Conservation (phyloP, 495 filamentous ascomycete genomes). For the Hypoxylon subgilvum region DNA sequence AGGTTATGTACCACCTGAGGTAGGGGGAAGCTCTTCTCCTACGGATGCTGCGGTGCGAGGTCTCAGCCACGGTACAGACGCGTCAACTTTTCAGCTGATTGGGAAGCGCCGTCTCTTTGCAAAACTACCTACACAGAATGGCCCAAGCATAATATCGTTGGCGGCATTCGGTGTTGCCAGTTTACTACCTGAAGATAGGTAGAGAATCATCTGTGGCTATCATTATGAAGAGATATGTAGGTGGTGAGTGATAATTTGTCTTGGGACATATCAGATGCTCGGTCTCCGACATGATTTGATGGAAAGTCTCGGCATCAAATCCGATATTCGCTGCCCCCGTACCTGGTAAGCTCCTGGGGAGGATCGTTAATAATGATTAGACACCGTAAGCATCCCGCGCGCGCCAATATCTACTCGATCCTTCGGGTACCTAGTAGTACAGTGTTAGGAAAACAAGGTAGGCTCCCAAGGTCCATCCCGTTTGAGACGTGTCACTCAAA, state of each 20-base stretch:
- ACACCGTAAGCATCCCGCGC: slow-evolving; percentile 21
- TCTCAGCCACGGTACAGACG: slow-evolving; percentile 34
- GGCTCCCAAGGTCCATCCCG: slow-evolving; percentile 14
- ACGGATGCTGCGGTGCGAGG: slow-evolving; percentile 12
- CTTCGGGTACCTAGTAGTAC: slow-evolving; percentile 20
- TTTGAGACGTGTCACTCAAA: slow-evolving; percentile 28
- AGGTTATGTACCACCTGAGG: too few species aligned
- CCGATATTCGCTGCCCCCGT: slow-evolving; percentile 15
- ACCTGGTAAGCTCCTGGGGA: slow-evolving; percentile 5
- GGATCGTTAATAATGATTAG: slow-evolving; percentile 9
- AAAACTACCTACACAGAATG: too few species aligned
- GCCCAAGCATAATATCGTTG: too few species aligned
- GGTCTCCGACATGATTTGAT: slow-evolving; percentile 8
- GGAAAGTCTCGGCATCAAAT: slow-evolving; percentile 16
- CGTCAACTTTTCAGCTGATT: slow-evolving; percentile 10
- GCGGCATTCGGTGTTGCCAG: not conserved
- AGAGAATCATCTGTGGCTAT: too few species aligned
- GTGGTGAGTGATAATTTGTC: not conserved
- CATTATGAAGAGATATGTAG: too few species aligned
- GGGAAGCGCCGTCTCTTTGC: slow-evolving; percentile 11
- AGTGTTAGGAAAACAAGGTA: slow-evolving; percentile 10
- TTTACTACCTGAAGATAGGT: too few species aligned
- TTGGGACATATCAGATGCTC: not conserved
- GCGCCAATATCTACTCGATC: slow-evolving; percentile 20
- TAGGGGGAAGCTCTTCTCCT: not conserved